Conservation (phyloP, 78 protist genomes). For the Protostelium mycophagum region DNA sequence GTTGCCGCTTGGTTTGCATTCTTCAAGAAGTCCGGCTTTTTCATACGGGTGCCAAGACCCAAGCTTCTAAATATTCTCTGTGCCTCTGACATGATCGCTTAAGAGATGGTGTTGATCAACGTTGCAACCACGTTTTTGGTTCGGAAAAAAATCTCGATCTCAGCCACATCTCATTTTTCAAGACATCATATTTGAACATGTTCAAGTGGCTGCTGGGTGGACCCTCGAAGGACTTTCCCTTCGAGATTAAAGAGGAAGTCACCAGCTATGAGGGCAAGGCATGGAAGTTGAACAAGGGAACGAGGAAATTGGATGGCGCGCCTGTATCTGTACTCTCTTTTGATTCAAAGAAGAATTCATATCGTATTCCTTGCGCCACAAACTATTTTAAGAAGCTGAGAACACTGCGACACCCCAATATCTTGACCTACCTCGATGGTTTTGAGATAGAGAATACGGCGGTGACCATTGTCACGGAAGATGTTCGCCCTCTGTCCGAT, state of each 20-base stretch:
- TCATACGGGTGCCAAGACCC: background rate
- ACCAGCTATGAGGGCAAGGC: background rate
- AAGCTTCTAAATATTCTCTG: background rate
- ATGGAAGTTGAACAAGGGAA: slow-evolving; percentile 40
- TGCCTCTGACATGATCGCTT: background rate
- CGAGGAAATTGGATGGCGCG: slow-evolving; percentile 43
- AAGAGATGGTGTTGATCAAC: too few species aligned
- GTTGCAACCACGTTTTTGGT: too few species aligned
- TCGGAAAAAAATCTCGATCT: too few species aligned
- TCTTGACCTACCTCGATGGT: slow-evolving; percentile 54
- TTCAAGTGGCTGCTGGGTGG: background rate
- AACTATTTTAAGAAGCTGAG: slow-evolving; percentile 36
- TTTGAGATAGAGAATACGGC: slow-evolving; percentile 19
- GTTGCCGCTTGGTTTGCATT: background rate
- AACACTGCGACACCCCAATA: slow-evolving; percentile 50
- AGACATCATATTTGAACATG: too few species aligned
- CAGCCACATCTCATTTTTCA: too few species aligned
- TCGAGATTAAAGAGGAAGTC: background rate
- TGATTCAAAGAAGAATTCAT: slow-evolving; percentile 40
- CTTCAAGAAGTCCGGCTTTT: background rate
- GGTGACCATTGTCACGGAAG: slow-evolving; percentile 58
- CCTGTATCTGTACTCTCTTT: slow-evolving; percentile 35
- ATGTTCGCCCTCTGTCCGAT: slow-evolving; percentile 40
- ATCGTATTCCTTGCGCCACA: slow-evolving; percentile 24
- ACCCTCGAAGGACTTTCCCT: background rate